phyloP scores from a whole-genome alignment of 441 rosid species.

The Croton setiger region DNA sequence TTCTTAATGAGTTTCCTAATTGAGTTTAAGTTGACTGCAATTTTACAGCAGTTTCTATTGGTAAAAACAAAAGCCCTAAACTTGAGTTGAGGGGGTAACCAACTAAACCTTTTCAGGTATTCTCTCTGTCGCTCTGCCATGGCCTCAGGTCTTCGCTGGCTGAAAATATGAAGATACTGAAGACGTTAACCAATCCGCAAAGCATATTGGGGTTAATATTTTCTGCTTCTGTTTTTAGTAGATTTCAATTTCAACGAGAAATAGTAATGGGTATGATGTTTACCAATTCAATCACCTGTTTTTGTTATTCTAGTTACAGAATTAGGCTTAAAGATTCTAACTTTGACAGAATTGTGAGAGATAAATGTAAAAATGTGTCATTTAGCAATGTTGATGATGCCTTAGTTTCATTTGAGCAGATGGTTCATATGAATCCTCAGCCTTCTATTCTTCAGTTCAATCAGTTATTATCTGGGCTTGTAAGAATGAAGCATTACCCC shows the following conservation, averaged over 20 bases:
- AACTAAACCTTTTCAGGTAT: background rate
- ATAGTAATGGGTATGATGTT: background rate
- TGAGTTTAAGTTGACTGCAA: too few relatives aligned
- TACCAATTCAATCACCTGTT: background rate
- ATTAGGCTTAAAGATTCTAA: background rate
- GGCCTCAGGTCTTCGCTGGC: too few relatives aligned
- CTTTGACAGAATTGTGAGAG: background rate
- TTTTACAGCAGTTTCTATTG: too few relatives aligned
- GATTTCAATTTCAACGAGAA: background rate
- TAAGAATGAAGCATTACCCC: slow-evolving; percentile 4
- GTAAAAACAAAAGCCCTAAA: background rate
- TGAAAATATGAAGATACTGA: background rate
- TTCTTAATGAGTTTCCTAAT: too few relatives aligned
- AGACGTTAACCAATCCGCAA: background rate
- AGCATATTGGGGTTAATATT: background rate
- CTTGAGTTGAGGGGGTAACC: background rate
- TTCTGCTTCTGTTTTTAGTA: background rate
- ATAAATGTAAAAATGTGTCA: background rate
- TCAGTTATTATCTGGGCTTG: slow-evolving; percentile 1
- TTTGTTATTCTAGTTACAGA: background rate
- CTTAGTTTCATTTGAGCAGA: slow-evolving; percentile 5
- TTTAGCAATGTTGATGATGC: slow-evolving; percentile 10
- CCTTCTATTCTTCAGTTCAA: slow-evolving; percentile 1
- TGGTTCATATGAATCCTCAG: background rate
- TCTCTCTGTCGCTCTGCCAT: background rate